Base-by-base conservation (phyloP, 306 rosid species). In the Quercus bicolor region DNA sequence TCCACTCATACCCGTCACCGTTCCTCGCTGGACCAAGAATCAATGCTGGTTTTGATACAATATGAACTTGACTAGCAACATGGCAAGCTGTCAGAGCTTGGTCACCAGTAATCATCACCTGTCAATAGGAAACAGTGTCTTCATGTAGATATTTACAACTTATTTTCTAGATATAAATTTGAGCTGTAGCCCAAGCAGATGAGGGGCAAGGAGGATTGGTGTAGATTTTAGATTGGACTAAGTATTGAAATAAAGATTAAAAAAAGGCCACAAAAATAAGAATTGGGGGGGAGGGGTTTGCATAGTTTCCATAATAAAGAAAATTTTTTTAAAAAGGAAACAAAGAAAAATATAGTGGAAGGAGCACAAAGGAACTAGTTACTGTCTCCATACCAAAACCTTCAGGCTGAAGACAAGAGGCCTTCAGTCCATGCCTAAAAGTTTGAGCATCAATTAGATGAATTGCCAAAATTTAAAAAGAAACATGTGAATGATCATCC, bases 81-180 rank as follows among this genome's bases (percentile, higher is more conserved):
- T 96, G 98, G 88, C 99, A 96, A n/a, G 99, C 98, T 34, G 99
- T 95, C 87, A 96, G 79, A 80, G 99, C 97, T 90, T 96, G 99
- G 81, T 96, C 99, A 77, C 99, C 98, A 60, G 99, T 96, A 85
- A 96, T 96, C 99, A 96, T 96, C 81, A 91, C 99, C 99, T 96
- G 66, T 48, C 48, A 43, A 48, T 5, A 62, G n/a, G 45, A 65
- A 26, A 40, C 23, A n/a, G 45, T 65, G 1, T 2, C 8, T 3
- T 48, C 15, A 79, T 56, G 33, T 23, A 56, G 26, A 52, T 51
- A 70, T 15, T 9, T 37, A 52, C 54, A 48, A 26, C 56, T 33
- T 55, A 53, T 5, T 24, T 64, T 19, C 21, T 10, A 34, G 18
- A 23, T 5, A 81, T 14, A 33, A 3, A 23, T 31, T 54, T 19